Evolutionary conservation across 768 basidiomycete genomes (phyloP).

Genomic region (Mycena galericulata): DNA sequence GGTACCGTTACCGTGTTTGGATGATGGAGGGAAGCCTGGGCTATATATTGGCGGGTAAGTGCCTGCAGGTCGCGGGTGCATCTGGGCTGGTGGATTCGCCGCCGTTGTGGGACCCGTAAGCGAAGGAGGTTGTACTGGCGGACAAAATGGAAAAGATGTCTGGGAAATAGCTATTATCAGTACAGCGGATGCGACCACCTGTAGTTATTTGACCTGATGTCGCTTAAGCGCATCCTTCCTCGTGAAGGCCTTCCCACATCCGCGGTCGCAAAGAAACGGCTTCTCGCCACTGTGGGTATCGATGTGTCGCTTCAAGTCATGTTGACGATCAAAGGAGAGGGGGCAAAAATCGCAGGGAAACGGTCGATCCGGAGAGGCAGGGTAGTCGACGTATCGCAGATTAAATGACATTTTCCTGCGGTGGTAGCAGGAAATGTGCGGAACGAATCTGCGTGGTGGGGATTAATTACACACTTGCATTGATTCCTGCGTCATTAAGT

Average conservation of each 20-base stretch:
- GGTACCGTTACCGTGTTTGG: neutral
- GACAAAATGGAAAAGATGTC: constrained; percentile 34
- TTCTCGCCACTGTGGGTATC: constrained; percentile 74
- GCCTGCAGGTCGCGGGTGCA: neutral
- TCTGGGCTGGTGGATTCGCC: neutral
- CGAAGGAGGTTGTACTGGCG: constrained; percentile 22
- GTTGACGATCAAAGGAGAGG: constrained; percentile 70
- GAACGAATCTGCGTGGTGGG: neutral
- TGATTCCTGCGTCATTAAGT: neutral
- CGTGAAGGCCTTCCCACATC: constrained; percentile 73
- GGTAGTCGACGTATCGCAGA: constrained; percentile 47
- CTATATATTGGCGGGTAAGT: constrained; percentile 3
- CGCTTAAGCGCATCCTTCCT: constrained; percentile 73
- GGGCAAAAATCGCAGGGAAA: constrained; percentile 65
- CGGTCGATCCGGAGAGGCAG: constrained; percentile 57
- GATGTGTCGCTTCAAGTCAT: constrained; percentile 70
- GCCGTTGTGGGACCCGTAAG: neutral
- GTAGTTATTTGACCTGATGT: constrained; percentile 57
- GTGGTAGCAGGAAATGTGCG: neutral
- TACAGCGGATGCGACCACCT: neutral
- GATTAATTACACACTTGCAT: neutral
- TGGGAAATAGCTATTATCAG: constrained; percentile 2
- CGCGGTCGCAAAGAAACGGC: constrained; percentile 69
- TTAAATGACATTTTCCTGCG: constrained; percentile 15
- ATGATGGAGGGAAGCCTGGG: neutral